phyloP scores from a whole-genome alignment of 768 basidiomycete species.

The Lepiota brunneoincarnata region DNA sequence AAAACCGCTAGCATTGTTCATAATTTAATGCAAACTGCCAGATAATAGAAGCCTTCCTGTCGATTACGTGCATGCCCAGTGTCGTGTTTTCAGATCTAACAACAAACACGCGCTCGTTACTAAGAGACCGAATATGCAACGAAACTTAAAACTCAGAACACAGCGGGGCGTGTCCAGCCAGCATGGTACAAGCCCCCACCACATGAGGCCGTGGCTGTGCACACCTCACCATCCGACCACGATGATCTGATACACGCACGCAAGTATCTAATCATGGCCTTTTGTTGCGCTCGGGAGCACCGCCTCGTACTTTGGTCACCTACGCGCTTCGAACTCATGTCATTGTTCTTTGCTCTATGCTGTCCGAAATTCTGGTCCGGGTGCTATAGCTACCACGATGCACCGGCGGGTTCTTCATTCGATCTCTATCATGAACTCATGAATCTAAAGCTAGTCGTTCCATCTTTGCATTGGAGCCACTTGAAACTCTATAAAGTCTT shows the following conservation, averaged over 20 bases:
- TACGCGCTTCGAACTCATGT: neutral
- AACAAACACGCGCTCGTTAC: neutral
- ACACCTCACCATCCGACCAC: neutral
- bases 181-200: neutral
- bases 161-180: neutral
- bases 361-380: no score
- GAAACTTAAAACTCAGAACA: conserved; percentile 1
- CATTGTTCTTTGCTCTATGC: neutral
- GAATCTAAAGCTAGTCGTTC: no score
- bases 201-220: conserved; percentile 7
- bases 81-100: no score
- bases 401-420: no score
- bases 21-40: neutral
- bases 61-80: no score
- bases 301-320: neutral
- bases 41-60: neutral
- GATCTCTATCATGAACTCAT: no score
- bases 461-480: no score
- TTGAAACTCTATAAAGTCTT: no score
- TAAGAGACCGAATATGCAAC: neutral
- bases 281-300: neutral
- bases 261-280: conserved; percentile 8
- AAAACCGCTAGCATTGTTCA: neutral
- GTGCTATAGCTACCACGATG: no score
- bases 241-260: conserved; percentile 2